Conservation (phyloP, 202 grass and related monocot genomes). For the Schoenoplectus tabernaemontani region DNA sequence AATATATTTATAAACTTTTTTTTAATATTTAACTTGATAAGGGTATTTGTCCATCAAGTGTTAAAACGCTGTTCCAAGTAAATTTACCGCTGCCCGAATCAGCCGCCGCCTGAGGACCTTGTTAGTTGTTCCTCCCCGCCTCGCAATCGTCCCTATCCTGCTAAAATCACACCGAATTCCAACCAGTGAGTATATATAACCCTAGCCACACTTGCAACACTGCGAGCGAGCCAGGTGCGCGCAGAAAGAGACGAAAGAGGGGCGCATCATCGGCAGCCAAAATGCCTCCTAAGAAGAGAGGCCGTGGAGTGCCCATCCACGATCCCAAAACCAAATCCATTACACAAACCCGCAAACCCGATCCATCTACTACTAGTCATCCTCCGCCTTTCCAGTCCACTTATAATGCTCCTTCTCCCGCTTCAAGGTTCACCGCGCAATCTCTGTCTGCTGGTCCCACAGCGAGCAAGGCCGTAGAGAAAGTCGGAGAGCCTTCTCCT, state of each 20-base stretch:
- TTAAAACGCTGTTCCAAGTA: no score
- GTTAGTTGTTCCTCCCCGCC: background rate
- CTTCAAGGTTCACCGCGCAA: background rate
- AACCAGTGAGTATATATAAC: background rate
- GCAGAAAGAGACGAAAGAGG: background rate
- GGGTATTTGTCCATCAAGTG: no score
- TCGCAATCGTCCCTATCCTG: background rate
- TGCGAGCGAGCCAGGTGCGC: no score
- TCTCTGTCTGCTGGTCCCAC: background rate
- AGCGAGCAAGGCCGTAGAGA: background rate
- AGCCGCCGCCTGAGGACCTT: slow-evolving; percentile 7
- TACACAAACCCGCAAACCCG: background rate
- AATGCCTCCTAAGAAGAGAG: slow-evolving; percentile 19
- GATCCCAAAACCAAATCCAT: slow-evolving; percentile 2
- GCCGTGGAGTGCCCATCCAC: background rate
- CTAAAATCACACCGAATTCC: background rate
- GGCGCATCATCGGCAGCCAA: background rate
- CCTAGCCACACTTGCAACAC: background rate
- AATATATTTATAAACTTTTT: no score
- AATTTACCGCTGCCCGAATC: no score
- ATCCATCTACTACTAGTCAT: background rate
- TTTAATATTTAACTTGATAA: no score
- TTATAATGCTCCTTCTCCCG: background rate
- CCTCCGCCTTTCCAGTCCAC: background rate
- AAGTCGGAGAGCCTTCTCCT: background rate